A percentile compares a stretch with the other conserved stretches of the same genome.
These are phyloP conservation scores for Candida neerlandica DNA, from an alignment of 1,139 yeast genomes.

Conservation along the genomic window DNA sequence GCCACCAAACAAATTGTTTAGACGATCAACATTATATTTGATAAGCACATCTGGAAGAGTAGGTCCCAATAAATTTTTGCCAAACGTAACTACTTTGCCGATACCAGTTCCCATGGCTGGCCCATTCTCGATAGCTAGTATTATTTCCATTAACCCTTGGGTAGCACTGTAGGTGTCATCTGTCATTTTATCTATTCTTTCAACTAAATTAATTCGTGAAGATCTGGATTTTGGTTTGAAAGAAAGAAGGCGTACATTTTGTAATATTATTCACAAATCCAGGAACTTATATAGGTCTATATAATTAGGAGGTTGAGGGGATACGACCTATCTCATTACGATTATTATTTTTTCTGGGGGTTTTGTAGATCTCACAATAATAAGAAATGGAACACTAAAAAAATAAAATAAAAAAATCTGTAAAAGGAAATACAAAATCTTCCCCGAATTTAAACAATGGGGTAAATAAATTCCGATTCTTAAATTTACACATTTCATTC, in stretches of 20 bases:
- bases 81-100: slow-evolving; percentile 19
- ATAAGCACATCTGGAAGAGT: slow-evolving; percentile 24
- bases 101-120: slow-evolving; percentile 30
- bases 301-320: too few relatives aligned
- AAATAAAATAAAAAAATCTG: too few relatives aligned
- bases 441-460: too few relatives aligned
- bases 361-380: too few relatives aligned
- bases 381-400: too few relatives aligned
- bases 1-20: slow-evolving; percentile 36
- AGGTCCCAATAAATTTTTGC: slow-evolving; percentile 27
- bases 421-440: too few relatives aligned
- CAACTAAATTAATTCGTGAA: neutral
- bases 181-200: neutral
- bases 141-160: slow-evolving; percentile 21
- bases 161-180: slow-evolving; percentile 21
- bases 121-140: slow-evolving; percentile 19
- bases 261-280: too few relatives aligned
- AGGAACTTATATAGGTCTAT: too few relatives aligned
- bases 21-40: slow-evolving; percentile 21
- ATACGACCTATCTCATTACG: too few relatives aligned
- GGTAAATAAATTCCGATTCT: too few relatives aligned
- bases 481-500: too few relatives aligned
- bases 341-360: too few relatives aligned
- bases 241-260: neutral
- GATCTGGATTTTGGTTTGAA: neutral